Base-by-base conservation (phyloP, 2,329 filamentous ascomycete genomes). In the Myrmaecium sp. region DNA sequence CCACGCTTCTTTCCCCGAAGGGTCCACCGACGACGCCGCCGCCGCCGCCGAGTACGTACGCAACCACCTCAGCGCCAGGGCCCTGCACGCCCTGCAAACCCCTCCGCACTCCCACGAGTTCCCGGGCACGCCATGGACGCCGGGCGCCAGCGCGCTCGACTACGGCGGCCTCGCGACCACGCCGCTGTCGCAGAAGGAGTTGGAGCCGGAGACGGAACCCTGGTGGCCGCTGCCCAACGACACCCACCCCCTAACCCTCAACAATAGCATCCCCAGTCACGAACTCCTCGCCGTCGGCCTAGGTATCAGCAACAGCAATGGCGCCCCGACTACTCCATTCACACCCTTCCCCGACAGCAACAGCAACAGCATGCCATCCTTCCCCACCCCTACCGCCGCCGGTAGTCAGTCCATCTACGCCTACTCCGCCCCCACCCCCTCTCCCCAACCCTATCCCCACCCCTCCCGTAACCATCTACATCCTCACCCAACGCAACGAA, bases 1-100 rank as follows among this genome's bases (percentile, higher is more conserved):
- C 3, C 21, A 26, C 11, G 28, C 30, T 5, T 31, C 30, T 10
- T 50, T 46, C 28, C 35, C 41, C 17, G 28, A 32, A 16, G 32
- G 36, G 13, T 38, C 38, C 14, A 37, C 31, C 30, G 40, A 45
- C 24, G 17, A 21, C 23, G 30, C 33, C 21, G 20, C 25, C 10
- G n/a, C n/a, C n/a, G n/a, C n/a, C n/a, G 24, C 28, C 5, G 35
- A 33, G 11, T 42, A 43, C 31, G 27, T 40, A 17, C 34, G 35
- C 10, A 30, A 35, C 15, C 21, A 32, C 7, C 28, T 30, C 8
- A 39, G 33, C 21, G 39, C 36, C 30, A 38, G 35, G 31, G 41
- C 42, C 36, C 43, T 50, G 26, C 47, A 46, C 44, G 48, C 49
- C 40, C 47, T 47, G 34, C 43, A 47, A 26, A 51, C 47, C 26